Base-by-base conservation (phyloP, 441 rosid genomes). In the Croton laevigatus region DNA sequence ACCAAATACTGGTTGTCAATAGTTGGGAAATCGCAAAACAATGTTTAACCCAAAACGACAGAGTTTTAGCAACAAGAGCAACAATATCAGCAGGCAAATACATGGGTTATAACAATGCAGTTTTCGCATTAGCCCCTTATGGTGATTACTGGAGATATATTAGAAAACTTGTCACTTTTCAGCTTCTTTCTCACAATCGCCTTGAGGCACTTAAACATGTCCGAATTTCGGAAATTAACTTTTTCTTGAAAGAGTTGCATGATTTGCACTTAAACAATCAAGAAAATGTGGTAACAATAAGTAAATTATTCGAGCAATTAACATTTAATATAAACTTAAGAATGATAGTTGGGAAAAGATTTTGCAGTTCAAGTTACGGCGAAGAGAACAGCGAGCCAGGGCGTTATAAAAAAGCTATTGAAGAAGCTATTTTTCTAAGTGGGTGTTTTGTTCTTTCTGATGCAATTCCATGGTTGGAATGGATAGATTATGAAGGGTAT, bases 71-170 rank as follows among this genome's bases (percentile, higher is more conserved):
- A 6, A 82, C 84, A 0, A 73, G 93, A 62, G 82, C 89, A 11
- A 83, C 17, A 16, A 57, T 57, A 20, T 22, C 36, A 22, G 63
- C 23, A 6, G 52, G 23, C 19, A 54, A 48, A 36, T 20, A 23
- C 23, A 52, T 10, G 48, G 90, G 90, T 8, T 88, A 88, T 46
- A 77, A 83, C 70, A 78, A 81, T 66, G 90, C 96, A 17, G 9
- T 66, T 3, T 70, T 90, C 5, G 79, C 81, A 4, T 34, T 90
- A 7, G 85, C 91, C 22, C 90, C 91, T 0, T 86, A 90, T n/a
- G 93, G 96, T 5, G 71, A 78, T 20, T 84, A 85, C 49, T 88
- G 90, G 93, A 85, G 90, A 1, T 81, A 85, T n/a, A 44, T 87
- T 36, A 83, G 96, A 55, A 90, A 87, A 71, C 66, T 86, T 10